Percentiles rank a stretch among this genome's conserved stretches.
phyloP scores from a whole-genome alignment of 1,139 yeast genomes.

The Saccharomyces hybrid region DNA sequence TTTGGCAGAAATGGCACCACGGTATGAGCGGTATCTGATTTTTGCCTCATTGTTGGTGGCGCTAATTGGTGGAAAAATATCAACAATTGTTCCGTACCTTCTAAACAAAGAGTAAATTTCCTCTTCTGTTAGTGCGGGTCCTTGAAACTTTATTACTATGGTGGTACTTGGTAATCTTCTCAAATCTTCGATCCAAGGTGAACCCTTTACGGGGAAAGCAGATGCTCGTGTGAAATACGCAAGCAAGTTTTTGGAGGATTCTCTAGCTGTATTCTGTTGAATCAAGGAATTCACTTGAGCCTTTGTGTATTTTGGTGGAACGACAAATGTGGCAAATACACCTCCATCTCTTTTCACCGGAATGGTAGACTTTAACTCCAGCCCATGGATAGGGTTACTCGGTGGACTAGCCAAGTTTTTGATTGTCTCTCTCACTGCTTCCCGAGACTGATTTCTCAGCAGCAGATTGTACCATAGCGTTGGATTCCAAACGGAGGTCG shows the following conservation, averaged over 20 bases:
- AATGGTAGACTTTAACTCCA: conserved; percentile 45
- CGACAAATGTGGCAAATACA: conserved; percentile 71
- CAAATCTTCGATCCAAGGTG: conserved; percentile 95
- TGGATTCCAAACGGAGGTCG: conserved; percentile 36
- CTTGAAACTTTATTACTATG: conserved; percentile 65
- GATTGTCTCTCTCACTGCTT: conserved; percentile 35
- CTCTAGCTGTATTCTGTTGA: conserved; percentile 41
- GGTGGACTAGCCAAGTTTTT: conserved; percentile 37
- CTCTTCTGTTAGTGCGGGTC: conserved; percentile 70
- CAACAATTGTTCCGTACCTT: conserved; percentile 77
- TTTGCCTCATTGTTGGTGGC: conserved; percentile 33
- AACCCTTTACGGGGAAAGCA: conserved; percentile 74
- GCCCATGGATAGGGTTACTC: conserved; percentile 36
- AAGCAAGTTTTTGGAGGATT: conserved; percentile 26
- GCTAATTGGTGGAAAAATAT: conserved; percentile 37
- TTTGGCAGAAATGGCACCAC: conserved; percentile 80
- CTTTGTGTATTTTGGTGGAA: conserved; percentile 45
- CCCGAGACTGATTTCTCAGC: conserved; percentile 31
- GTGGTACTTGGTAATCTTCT: conserved; percentile 62
- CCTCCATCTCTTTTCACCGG: conserved; percentile 85
- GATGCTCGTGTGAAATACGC: conserved; percentile 38
- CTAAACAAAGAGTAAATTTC: conserved; percentile 74
- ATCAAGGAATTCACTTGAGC: conserved; percentile 47
- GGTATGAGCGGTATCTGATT: conserved; percentile 46
- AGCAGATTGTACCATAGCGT: conserved; percentile 35